These are phyloP conservation scores for Ustilago curta DNA, from an alignment of 1,284 basidiomycete species.

Conservation along the genomic window DNA sequence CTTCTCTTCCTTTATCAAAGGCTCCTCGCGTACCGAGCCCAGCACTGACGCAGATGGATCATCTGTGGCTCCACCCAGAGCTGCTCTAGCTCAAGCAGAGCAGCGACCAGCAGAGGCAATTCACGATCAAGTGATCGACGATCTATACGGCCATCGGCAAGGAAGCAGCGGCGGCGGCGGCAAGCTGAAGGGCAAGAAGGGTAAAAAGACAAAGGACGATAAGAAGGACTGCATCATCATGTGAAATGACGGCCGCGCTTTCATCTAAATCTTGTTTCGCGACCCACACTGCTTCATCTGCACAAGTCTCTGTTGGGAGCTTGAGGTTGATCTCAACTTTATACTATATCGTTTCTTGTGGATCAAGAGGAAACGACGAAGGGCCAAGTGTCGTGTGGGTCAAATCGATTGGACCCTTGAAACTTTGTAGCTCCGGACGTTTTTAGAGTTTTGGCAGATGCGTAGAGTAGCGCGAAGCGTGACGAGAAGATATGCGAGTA, in stretches of 20 bases:
- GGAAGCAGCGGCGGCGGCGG: conserved; percentile 7
- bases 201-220: conserved; percentile 25
- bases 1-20: conserved; percentile 30
- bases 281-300: neutral
- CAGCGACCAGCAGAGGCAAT: conserved; percentile 8
- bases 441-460: neutral
- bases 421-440: neutral
- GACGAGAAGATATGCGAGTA: too few species aligned
- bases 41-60: neutral
- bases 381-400: neutral
- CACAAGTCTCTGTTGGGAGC: too few species aligned
- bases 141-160: conserved; percentile 38
- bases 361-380: neutral
- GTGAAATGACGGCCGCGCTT: conserved; percentile 16
- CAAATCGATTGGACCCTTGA: neutral
- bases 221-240: conserved; percentile 50
- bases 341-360: neutral
- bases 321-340: neutral
- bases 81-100: neutral
- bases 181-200: conserved; percentile 20
- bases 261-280: neutral
- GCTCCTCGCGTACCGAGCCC: conserved; percentile 7
- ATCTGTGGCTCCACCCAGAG: neutral
- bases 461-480: conserved; percentile 4
- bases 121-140: conserved; percentile 34